Conservation (phyloP, 2,329 filamentous ascomycete genomes). For the Trichoderma sp. region DNA sequence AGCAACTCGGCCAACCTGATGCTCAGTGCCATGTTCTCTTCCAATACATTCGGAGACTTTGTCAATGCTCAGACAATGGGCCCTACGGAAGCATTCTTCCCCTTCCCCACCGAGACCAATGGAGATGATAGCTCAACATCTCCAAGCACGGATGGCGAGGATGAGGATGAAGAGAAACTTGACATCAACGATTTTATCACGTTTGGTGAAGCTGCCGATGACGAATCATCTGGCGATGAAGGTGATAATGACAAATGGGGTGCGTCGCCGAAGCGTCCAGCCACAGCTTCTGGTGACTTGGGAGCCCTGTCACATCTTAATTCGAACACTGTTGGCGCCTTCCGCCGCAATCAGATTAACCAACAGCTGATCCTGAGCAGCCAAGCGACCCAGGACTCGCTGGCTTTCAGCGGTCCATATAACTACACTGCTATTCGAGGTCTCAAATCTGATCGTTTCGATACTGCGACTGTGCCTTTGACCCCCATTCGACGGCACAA, state of each 20-base stretch:
- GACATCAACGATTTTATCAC: slow-evolving; percentile 75
- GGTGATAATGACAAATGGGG: slow-evolving; percentile 55
- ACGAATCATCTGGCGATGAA: slow-evolving; percentile 64
- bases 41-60: slow-evolving; percentile 59
- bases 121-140: slow-evolving; percentile 52
- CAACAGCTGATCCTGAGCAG: slow-evolving; percentile 63
- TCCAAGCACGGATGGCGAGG: slow-evolving; percentile 52
- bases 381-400: slow-evolving; percentile 63
- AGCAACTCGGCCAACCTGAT: slow-evolving; percentile 74
- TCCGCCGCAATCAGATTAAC: slow-evolving; percentile 70
- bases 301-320: slow-evolving; percentile 63
- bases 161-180: slow-evolving; percentile 63
- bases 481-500: slow-evolving; percentile 67
- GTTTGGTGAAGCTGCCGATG: slow-evolving; percentile 62
- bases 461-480: slow-evolving; percentile 68
- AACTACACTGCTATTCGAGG: slow-evolving; percentile 64
- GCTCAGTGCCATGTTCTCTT: slow-evolving; percentile 72
- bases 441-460: slow-evolving; percentile 67
- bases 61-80: slow-evolving; percentile 70
- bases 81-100: slow-evolving; percentile 76
- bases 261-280: slow-evolving; percentile 53
- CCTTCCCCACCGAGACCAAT: slow-evolving; percentile 65
- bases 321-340: slow-evolving; percentile 72
- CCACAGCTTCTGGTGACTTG: slow-evolving; percentile 53
- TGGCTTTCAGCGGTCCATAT: slow-evolving; percentile 64